Percentiles rank a stretch among this genome's conserved stretches.
phyloP scores from a whole-genome alignment of 164 flowering plant genomes.

The Aristolochia fimbriata region DNA sequence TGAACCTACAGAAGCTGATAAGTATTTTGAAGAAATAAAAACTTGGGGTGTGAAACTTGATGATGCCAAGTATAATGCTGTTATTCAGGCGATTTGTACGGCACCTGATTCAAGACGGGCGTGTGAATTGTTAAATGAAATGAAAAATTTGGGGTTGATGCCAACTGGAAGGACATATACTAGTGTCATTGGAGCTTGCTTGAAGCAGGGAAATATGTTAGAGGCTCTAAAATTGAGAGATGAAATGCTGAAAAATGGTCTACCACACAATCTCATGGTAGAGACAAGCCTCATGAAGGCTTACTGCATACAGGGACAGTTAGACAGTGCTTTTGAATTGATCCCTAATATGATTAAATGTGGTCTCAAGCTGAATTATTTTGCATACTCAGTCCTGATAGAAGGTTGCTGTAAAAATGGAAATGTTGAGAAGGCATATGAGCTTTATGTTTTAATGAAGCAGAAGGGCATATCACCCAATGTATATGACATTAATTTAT shows the following conservation, averaged over 20 bases:
- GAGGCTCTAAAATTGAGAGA: constrained; percentile 55
- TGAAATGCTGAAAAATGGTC: constrained; percentile 52
- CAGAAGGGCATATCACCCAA: constrained; percentile 28
- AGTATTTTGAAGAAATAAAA: constrained; percentile 38
- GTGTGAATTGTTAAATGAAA: constrained; percentile 48
- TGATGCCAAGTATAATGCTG: constrained; percentile 23
- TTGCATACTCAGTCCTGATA: constrained; percentile 50
- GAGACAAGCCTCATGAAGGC: constrained; percentile 68
- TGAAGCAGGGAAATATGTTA: constrained; percentile 45
- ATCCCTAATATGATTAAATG: constrained; percentile 27
- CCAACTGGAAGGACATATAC: constrained; percentile 42
- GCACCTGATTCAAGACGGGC: constrained; percentile 31
- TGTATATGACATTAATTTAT: constrained; percentile 30
- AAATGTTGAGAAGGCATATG: constrained; percentile 45
- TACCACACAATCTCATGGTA: constrained; percentile 42
- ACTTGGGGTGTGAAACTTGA: constrained; percentile 36
- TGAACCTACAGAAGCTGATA: constrained; percentile 37
- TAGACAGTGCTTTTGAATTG: constrained; percentile 43
- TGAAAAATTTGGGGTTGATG: constrained; percentile 49
- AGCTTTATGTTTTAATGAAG: constrained; percentile 53
- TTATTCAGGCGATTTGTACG: constrained; percentile 41
- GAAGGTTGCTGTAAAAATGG: constrained; percentile 48
- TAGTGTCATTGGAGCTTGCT: constrained; percentile 41
- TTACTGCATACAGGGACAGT: constrained; percentile 33
- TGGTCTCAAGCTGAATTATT: constrained; percentile 48